Percentiles rank a stretch among this genome's conserved stretches.
Conservation (phyloP, 2,329 filamentous ascomycete species). For the Sporothrix inflata region DNA sequence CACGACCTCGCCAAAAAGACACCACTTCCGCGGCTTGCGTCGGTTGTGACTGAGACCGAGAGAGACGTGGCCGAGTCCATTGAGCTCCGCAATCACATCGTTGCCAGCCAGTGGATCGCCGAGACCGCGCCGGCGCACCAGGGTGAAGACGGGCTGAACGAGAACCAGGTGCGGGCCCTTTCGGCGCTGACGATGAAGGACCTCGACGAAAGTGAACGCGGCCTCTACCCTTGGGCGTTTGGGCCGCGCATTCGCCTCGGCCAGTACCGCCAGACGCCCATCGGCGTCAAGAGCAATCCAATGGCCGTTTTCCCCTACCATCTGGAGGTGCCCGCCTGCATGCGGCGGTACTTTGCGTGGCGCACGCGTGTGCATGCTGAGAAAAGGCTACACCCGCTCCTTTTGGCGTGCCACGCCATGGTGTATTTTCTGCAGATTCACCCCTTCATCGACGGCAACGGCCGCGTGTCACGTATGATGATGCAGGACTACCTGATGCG, state of each 20-base stretch:
- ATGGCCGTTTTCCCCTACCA: not conserved
- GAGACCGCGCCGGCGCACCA: not conserved
- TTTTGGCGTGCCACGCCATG: not conserved
- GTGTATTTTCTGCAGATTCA: conserved; percentile 5
- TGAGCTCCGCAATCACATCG: not conserved
- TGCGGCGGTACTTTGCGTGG: not conserved
- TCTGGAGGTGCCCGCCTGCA: not conserved
- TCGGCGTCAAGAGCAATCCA: not conserved
- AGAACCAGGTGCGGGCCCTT: not conserved
- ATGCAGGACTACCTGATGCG: conserved; percentile 7
- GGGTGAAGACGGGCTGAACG: not conserved
- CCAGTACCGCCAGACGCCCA: not conserved
- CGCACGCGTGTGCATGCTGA: not conserved
- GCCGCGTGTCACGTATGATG: not conserved
- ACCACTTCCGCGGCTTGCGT: not conserved
- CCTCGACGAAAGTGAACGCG: not conserved
- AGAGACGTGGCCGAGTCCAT: not conserved
- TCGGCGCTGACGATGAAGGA: not conserved
- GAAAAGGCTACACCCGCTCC: not conserved
- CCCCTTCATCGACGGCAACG: not conserved
- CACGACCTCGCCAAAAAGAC: not conserved
- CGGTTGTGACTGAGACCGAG: not conserved
- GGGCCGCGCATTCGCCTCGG: not conserved
- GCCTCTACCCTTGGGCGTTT: not conserved
- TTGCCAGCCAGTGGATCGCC: conserved; percentile 1